A percentile compares a stretch with the other conserved stretches of the same genome.
These are phyloP conservation scores for Colletotrichum camelliae DNA, from an alignment of 2,329 filamentous ascomycete species.

Conservation along the genomic window DNA sequence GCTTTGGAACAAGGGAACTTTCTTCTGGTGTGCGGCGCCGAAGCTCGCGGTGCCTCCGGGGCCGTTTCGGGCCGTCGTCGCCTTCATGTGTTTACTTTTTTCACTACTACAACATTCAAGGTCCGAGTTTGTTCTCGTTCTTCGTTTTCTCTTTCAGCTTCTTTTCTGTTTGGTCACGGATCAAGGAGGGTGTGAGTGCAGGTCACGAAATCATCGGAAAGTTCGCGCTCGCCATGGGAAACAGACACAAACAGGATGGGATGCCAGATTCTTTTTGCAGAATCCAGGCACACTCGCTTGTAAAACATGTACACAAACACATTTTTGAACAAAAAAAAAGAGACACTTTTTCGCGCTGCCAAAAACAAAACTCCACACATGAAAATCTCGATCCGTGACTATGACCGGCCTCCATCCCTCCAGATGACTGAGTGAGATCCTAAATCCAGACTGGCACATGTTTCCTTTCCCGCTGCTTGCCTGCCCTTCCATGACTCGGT, in stretches of 20 bases:
- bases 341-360: slow-evolving; percentile 9
- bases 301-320: slow-evolving; percentile 2
- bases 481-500: background rate
- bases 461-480: background rate
- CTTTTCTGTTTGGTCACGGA: background rate
- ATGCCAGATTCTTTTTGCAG: slow-evolving; percentile 5
- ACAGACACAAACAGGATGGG: background rate
- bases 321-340: background rate
- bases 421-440: background rate
- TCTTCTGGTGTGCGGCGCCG: slow-evolving; percentile 7
- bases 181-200: slow-evolving; percentile 12
- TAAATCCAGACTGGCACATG: background rate
- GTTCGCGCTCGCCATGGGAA: background rate
- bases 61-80: slow-evolving; percentile 25
- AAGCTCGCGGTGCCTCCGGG: slow-evolving; percentile 23
- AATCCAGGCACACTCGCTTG: background rate
- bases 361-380: background rate
- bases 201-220: slow-evolving; percentile 15
- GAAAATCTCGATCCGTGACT: background rate
- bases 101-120: background rate
- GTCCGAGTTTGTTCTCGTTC: background rate
- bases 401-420: background rate
- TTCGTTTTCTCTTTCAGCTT: slow-evolving; percentile 25
- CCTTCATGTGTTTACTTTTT: slow-evolving; percentile 45
- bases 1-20: slow-evolving; percentile 25